Evolutionary conservation across 2,329 filamentous ascomycete genomes (phyloP).

Genomic region (Thielaviopsis musarum): DNA sequence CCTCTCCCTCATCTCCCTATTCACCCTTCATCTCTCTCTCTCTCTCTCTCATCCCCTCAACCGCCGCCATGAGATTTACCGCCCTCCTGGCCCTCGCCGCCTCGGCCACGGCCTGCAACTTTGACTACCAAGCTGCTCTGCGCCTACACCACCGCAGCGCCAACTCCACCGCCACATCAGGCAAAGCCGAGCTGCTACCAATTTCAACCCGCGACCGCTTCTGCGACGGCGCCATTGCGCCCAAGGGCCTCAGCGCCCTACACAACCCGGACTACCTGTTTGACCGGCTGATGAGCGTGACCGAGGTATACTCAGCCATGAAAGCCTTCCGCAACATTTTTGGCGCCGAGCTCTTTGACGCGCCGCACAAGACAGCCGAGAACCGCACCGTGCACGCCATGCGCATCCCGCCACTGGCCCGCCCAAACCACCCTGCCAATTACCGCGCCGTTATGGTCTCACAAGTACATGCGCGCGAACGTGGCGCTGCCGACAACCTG

Average conservation of each 20-base stretch:
- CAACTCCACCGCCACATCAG: background rate
- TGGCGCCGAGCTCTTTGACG: constrained; percentile 23
- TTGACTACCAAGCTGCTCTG: background rate
- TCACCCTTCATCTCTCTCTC: background rate
- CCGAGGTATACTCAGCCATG: constrained; percentile 28
- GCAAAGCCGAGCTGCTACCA: background rate
- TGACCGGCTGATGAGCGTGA: constrained; percentile 26
- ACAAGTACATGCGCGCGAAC: constrained; percentile 40
- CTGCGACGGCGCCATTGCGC: constrained; percentile 8
- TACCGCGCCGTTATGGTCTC: constrained; percentile 36
- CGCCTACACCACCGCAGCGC: background rate
- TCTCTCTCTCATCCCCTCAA: background rate
- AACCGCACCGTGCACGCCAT: constrained; percentile 23
- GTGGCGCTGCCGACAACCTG: constrained; percentile 37
- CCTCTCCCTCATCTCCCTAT: background rate
- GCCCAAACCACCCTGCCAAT: constrained; percentile 15
- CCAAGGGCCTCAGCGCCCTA: constrained; percentile 20
- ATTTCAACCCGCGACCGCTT: background rate
- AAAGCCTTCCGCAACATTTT: constrained; percentile 25
- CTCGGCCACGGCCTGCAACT: background rate
- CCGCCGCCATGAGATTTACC: background rate
- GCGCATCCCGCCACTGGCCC: constrained; percentile 23
- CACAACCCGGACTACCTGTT: constrained; percentile 19
- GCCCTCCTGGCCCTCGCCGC: background rate
- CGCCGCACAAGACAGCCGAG: constrained; percentile 28